Evolutionary conservation across 2,329 filamentous ascomycete genomes (phyloP).

Genomic region (Penicillium psychrosexuale): DNA sequence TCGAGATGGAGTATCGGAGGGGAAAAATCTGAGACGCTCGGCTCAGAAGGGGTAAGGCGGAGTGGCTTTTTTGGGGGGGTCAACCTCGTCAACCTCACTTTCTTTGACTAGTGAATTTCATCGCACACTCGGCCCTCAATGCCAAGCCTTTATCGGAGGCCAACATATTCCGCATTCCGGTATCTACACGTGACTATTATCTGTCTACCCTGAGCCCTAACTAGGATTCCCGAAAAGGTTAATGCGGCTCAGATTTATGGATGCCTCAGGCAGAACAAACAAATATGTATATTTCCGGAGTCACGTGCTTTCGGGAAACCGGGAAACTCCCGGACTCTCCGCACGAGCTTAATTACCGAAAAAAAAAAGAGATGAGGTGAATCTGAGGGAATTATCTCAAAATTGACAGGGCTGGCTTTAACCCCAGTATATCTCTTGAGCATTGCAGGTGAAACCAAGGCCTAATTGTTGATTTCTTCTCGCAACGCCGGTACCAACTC

Average conservation of each 20-base stretch:
- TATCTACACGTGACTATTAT: conserved; percentile 32
- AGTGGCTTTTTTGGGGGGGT: conserved; percentile 30
- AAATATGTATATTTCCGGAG: no score
- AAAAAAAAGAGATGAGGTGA: neutral
- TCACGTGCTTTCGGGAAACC: no score
- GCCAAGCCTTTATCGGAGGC: conserved; percentile 33
- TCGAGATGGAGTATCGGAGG: conserved; percentile 12
- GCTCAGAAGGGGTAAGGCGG: conserved; percentile 23
- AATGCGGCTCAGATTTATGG: neutral
- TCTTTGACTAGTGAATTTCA: conserved; percentile 40
- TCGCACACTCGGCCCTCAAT: conserved; percentile 39
- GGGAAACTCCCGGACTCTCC: conserved; percentile 1
- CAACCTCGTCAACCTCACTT: conserved; percentile 31
- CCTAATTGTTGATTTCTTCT: neutral
- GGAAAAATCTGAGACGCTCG: conserved; percentile 17
- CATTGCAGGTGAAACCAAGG: neutral
- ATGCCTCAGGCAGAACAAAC: conserved; percentile 1
- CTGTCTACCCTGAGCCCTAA: conserved; percentile 21
- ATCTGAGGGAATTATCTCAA: neutral
- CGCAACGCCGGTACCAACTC: conserved; percentile 13
- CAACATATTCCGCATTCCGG: conserved; percentile 20
- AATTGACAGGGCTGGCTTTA: neutral
- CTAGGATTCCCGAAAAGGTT: neutral
- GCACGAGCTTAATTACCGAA: conserved; percentile 4
- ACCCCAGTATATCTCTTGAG: neutral